Conservation (phyloP, 495 filamentous ascomycete genomes). For the Poronia punctata region DNA sequence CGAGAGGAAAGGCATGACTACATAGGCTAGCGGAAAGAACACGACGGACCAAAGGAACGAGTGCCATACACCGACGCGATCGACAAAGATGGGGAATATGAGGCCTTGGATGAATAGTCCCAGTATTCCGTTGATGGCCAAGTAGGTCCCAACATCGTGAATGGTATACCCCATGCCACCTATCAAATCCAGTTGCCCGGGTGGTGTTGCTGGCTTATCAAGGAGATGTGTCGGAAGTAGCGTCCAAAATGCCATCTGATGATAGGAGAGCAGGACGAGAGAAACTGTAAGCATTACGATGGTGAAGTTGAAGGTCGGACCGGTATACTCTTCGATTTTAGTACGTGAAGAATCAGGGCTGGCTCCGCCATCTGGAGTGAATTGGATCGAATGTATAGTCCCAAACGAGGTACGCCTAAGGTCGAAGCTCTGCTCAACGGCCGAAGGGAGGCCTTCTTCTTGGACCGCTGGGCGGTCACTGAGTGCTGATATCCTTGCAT, state of each 20-base stretch:
- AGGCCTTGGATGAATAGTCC: slow-evolving; percentile 61
- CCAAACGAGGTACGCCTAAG: slow-evolving; percentile 24
- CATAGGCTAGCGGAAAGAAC: slow-evolving; percentile 60
- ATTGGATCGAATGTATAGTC: slow-evolving; percentile 20
- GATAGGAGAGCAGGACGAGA: slow-evolving; percentile 23
- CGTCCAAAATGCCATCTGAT: slow-evolving; percentile 28
- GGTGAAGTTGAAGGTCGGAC: slow-evolving; percentile 21
- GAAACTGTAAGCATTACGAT: slow-evolving; percentile 24
- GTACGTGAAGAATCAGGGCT: background rate
- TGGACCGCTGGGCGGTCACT: slow-evolving; percentile 14
- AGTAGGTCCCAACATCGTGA: slow-evolving; percentile 59
- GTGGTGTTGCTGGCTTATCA: slow-evolving; percentile 14
- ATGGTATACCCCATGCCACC: slow-evolving; percentile 61
- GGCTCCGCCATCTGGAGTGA: slow-evolving; percentile 1
- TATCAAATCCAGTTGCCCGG: slow-evolving; percentile 18
- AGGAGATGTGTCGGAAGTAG: slow-evolving; percentile 24
- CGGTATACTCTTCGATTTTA: slow-evolving; percentile 8
- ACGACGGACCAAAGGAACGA: slow-evolving; percentile 57
- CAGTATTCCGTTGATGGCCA: slow-evolving; percentile 62
- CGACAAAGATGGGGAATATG: slow-evolving; percentile 58
- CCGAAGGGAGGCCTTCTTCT: slow-evolving; percentile 19
- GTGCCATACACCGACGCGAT: slow-evolving; percentile 58
- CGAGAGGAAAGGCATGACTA: slow-evolving; percentile 60
- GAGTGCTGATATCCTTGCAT: slow-evolving; percentile 7
- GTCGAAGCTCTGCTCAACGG: slow-evolving; percentile 24